Evolutionary conservation across 305 asterid genomes (phyloP), one percentile per base, ranked within the genome.

Genomic region (Solanum hybrid): DNA sequence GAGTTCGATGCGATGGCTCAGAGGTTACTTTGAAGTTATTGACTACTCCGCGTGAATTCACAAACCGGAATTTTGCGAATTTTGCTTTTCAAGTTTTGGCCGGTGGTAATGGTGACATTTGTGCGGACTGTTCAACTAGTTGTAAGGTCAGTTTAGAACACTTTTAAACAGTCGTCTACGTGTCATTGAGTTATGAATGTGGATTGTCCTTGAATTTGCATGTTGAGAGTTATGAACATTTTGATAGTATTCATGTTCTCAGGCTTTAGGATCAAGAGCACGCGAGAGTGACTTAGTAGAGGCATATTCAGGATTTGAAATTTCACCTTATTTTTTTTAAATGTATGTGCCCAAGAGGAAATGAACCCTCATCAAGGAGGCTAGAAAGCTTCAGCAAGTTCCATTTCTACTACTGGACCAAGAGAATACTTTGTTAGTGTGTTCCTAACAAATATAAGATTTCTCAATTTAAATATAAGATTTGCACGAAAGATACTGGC

Each of bases 141-240:
- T 96, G 99, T 95, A 96, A 96, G 98, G 99, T 97, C 87, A 70
- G 93, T 34, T 41, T 31, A 57, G 8, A 45, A 65, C 5, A 20
- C 72, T 20, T 61, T 61, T 61, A 20, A 61, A 32, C 4, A 3
- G 22, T 79, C 51, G 45, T 90, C 73, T 72, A 77, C 70, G 39
- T 90, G 76, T 33, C 26, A 82, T 65, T 61, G 86, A 79, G 41
- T 29, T 84, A 57, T 57, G 70, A 57, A 57, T 57, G 4, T 57
- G 73, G 27, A 7, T 65, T 22, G 26, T 65, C 73, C 73, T 20
- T 61, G 26, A 65, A 3, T 65, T 3, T 65, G 29, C 75, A 65
- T 22, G 27, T 22, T 65, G 75, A 65, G 31, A 10, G 76, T 24
- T 4, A 0, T 61, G 72, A 61, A 0, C 72, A 61, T 61, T 61